Base-by-base conservation (phyloP, 1,139 yeast genomes). In the Arxiozyma bovina region DNA sequence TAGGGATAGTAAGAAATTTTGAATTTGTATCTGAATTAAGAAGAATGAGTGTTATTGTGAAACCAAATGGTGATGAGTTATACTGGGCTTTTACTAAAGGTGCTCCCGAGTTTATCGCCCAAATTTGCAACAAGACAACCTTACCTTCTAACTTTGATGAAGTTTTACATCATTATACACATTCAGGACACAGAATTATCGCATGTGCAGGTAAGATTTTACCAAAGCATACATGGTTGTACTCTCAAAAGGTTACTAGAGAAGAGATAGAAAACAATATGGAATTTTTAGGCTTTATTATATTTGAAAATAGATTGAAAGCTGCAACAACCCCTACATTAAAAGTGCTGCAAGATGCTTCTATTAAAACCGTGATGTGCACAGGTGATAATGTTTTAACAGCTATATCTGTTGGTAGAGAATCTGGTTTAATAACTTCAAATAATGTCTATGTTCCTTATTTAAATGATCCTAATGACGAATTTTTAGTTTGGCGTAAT, bases 321-420 rank as follows among this genome's bases (percentile, higher is more conserved):
- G 72, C 77, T 0, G 74, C 85, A 0, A 87, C 96, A 0, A 76
- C 77, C 6, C 71, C 74, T 0, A 88, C 91, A 0, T 77, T 93
- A 56, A 63, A 71, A 20, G 77, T 79, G 57, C 75, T 93, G 53
- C 64, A 68, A 17, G 74, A 73, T 15, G 97, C 99, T 0, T 75
- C 80, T 45, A 79, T 93, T 54, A 76, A 98, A 61, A 87, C 95
- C 0, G 76, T 90, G 27, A 94, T 93, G 99, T 94, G 99, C 70
- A 93, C 99, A 0, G 99, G 99, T 53, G 99, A 93, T 68, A 93
- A 93, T 66, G 82, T 93, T 18, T 75, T 93, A 57, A 93, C 99
- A 0, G 99, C 99, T 0, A 81, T 94, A 27, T 87, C 96, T 71
- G 99, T 93, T 25, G 96, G 88, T 1, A 78, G 81, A 58, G 97